Conservation (phyloP, 495 filamentous ascomycete genomes). For the Neurospora hispaniola region DNA sequence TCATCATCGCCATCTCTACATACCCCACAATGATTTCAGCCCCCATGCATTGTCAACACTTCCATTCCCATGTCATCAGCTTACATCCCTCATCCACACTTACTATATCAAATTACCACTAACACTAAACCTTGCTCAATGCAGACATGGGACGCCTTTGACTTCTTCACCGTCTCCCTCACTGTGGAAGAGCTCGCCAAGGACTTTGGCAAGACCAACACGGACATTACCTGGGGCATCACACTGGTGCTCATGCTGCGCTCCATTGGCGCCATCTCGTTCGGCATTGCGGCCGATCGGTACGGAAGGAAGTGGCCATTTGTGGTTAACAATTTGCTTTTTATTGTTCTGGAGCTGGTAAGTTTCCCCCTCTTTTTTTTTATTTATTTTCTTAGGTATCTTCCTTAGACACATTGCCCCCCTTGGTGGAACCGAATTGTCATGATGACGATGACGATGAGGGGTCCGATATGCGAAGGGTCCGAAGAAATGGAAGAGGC, state of each 20-base stretch:
- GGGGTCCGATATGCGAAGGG: no score
- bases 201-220: conserved; percentile 52
- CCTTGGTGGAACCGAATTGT: no score
- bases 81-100: no score
- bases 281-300: conserved; percentile 72
- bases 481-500: no score
- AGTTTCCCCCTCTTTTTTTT: conserved; percentile 6
- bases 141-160: conserved; percentile 72
- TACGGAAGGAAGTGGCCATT: conserved; percentile 88
- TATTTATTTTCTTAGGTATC: not conserved
- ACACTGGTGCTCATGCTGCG: conserved; percentile 76
- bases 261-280: conserved; percentile 59
- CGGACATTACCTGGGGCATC: conserved; percentile 85
- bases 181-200: conserved; percentile 58
- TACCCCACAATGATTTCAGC: not conserved
- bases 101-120: not conserved
- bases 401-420: not conserved
- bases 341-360: conserved; percentile 65
- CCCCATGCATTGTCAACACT: not conserved
- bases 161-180: conserved; percentile 84
- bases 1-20: not conserved
- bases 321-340: conserved; percentile 70
- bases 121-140: not conserved
- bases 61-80: no score
- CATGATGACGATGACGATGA: no score